Conservation (phyloP, 164 flowering plant species). For the Magnolia changhungtana region DNA sequence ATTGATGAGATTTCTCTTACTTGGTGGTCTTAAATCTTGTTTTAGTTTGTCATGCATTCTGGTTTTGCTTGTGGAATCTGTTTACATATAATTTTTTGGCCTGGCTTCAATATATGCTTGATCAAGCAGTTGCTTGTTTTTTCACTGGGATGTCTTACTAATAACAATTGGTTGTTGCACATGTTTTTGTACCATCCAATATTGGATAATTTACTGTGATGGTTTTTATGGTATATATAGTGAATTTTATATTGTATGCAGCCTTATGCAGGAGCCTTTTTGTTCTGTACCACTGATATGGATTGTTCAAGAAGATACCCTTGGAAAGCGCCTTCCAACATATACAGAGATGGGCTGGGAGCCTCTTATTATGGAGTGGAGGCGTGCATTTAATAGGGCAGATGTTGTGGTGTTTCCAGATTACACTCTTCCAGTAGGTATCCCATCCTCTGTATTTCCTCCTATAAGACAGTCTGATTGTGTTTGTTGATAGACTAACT, state of each 20-base stretch:
- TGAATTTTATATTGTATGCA: constrained; percentile 65
- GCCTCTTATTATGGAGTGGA: constrained; percentile 71
- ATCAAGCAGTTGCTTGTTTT: too few relatives aligned
- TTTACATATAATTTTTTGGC: too few relatives aligned
- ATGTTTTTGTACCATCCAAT: too few relatives aligned
- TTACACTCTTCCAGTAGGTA: constrained; percentile 70
- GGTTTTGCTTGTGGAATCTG: too few relatives aligned
- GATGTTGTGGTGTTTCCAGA: constrained; percentile 80
- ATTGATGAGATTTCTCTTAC: too few relatives aligned
- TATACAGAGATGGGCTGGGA: constrained; percentile 67
- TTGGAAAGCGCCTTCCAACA: constrained; percentile 64
- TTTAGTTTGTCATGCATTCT: too few relatives aligned
- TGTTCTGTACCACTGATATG: constrained; percentile 85
- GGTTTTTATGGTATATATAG: background rate
- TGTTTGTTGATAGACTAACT: background rate
- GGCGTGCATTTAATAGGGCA: constrained; percentile 68
- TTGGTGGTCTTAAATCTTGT: too few relatives aligned
- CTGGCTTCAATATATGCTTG: too few relatives aligned
- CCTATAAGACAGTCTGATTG: background rate
- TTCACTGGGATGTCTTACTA: too few relatives aligned
- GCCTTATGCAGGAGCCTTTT: constrained; percentile 99
- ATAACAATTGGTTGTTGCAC: too few relatives aligned
- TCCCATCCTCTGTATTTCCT: constrained; percentile 3
- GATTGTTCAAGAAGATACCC: constrained; percentile 84
- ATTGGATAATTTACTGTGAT: background rate